Evolutionary conservation across 805 yeast genomes (phyloP), one percentile per base, ranked within the genome.

Genomic region (Myxozyma lipomycoides): DNA sequence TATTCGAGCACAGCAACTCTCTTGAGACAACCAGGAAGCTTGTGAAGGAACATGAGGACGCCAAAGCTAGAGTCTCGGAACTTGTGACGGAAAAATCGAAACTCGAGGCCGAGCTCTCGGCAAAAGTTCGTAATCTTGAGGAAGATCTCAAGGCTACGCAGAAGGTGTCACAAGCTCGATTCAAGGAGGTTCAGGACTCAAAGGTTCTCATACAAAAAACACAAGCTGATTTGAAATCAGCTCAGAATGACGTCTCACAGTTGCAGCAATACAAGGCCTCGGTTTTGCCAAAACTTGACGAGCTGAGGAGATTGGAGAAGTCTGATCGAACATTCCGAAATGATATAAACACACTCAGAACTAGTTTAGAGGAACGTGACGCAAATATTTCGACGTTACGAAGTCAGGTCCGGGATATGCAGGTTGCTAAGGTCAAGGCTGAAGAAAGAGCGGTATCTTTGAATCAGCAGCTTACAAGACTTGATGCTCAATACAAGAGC

Each of bases 121-220:
- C 60, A 22, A 54, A 60, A 5, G 43, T 62, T 21, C 49, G 55
- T 7, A 49, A 56, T 39, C 51, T 56, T 6, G 50, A 46, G 1
- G 54, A 64, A 26, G 62, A 62, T 35, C 43, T 59, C 7, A 59
- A 56, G 17, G 49, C 56, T 1, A 52, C 63, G 23, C 55, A 52
- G 45, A 43, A 52, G 23, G 54, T 77, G 71, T 53, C 65, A 70
- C 51, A 76, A 72, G 56, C 64, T 68, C 12, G 78, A 70, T 68
- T 65, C 49, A 67, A 65, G 43, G 73, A 73, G 40, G 60, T 67
- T n/a, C 64, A 65, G 25, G 67, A 52, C n/a, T 43, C 37, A 30
- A 57, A 12, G 18, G 53, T 10, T 60, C 62, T 26, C 35, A 57
- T 9, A 43, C 54, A 15, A 26, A 59, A 59, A 40, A 44, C 58